Percentiles rank a stretch among this genome's conserved stretches.
phyloP scores from a whole-genome alignment of 2,329 filamentous ascomycete genomes.

The Penicillium sp. region DNA sequence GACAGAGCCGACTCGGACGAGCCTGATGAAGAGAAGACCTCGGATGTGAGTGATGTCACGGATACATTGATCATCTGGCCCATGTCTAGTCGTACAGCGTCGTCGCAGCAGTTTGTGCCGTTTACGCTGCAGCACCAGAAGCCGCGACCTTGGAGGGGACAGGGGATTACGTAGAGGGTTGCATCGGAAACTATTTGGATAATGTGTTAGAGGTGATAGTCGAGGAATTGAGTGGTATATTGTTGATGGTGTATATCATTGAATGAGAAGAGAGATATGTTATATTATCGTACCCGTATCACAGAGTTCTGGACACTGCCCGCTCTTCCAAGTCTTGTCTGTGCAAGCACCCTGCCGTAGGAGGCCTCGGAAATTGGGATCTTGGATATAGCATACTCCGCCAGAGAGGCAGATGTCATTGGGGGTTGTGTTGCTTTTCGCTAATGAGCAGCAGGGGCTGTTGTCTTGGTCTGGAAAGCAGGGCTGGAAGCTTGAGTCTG shows the following conservation, averaged over 20 bases:
- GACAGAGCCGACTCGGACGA: not conserved
- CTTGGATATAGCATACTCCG: not conserved
- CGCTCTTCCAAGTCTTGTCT: not conserved
- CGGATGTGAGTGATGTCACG: not conserved
- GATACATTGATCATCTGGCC: not conserved
- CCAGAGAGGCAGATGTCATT: not conserved
- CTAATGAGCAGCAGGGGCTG: not conserved
- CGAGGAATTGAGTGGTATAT: not conserved
- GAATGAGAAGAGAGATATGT: not conserved
- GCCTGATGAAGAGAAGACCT: not conserved
- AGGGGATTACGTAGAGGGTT: slow-evolving; percentile 1
- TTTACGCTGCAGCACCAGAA: slow-evolving; percentile 2
- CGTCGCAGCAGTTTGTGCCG: not conserved
- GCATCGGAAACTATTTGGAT: not conserved
- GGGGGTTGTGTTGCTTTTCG: not conserved
- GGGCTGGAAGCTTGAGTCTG: not conserved
- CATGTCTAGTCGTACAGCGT: not conserved
- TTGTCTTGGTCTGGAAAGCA: not conserved
- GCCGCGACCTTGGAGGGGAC: not conserved
- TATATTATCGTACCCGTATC: not conserved
- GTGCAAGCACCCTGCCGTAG: not conserved
- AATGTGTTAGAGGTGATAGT: not conserved
- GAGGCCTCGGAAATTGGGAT: not conserved
- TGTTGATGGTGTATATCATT: not conserved
- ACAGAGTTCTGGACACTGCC: not conserved